Conservation (phyloP, 768 basidiomycete genomes). For the Russula griseocarnosa region DNA sequence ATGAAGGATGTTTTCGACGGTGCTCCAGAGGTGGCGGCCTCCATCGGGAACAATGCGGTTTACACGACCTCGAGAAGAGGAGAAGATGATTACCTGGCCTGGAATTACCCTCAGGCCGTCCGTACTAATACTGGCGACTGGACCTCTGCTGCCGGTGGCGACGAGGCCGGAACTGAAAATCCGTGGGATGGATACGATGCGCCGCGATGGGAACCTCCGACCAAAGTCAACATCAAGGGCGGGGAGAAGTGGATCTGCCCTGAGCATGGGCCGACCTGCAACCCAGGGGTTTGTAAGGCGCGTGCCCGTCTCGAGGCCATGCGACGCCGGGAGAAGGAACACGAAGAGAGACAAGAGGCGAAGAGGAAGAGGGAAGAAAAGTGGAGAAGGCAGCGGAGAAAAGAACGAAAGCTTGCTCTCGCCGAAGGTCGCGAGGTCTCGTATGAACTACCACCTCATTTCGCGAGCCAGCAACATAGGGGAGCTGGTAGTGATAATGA, state of each 20-base stretch:
- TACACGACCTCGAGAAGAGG: not conserved
- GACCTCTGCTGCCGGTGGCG: too few relatives aligned
- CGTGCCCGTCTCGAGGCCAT: not conserved
- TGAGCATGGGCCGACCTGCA: constrained; percentile 21
- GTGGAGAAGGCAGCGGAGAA: not conserved
- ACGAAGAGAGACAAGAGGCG: not conserved
- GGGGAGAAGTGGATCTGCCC: constrained; percentile 11
- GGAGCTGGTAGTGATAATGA: not conserved
- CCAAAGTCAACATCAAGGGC: not conserved
- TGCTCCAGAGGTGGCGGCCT: not conserved
- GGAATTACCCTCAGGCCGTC: not conserved
- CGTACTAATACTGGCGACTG: not conserved
- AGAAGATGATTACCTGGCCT: not conserved
- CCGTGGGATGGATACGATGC: constrained; percentile 9
- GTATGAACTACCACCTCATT: not conserved
- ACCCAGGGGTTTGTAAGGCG: constrained; percentile 15
- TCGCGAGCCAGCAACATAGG: not conserved
- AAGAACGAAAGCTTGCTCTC: not conserved
- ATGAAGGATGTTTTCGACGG: not conserved
- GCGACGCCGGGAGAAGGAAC: not conserved
- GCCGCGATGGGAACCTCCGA: not conserved
- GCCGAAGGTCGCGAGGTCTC: not conserved
- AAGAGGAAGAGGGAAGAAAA: not conserved
- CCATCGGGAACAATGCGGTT: not conserved
- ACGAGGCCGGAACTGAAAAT: not conserved